Base-by-base conservation (phyloP, 805 yeast genomes). In the Diddensiella transvaalensis region DNA sequence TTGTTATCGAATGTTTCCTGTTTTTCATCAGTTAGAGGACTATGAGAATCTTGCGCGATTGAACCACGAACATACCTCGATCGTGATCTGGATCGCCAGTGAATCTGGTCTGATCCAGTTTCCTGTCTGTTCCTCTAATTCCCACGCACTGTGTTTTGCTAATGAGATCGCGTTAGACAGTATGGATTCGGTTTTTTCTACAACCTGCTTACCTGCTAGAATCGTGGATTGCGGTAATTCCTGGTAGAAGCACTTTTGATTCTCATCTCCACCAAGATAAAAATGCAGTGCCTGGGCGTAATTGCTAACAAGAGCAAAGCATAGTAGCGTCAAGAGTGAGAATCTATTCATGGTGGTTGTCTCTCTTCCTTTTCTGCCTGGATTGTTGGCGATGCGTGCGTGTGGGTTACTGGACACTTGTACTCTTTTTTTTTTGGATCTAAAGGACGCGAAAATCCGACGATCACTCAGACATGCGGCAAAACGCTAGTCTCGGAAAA, bases 1-100 rank as follows among this genome's bases (percentile, higher is more conserved):
- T 85, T 78, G 62, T 82, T 80, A 68, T 88, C 96, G 60, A 90
- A 90, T 2, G 85, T 78, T 67, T 86, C 93, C 61, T 72, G 62
- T 4, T 64, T 62, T 2, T 57, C 19, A 56, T 35, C 4, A 53
- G 48, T 5, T 22, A 15, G 15, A 11, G 10, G 15, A 11, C 8
- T 13, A 13, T 13, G 32, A 10, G 32, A 10, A 29, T 13, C 10
- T 13, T 10, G 11, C 32, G 13, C 32, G 10, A 29, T 10, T 10
- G 13, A 29, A 29, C 10, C 13, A 29, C 32, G 13, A 32, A 73
- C 33, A 33, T 63, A 73, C 79, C 53, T 83, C 88, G 48, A 86
- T 85, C 1, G 88, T 80, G 62, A 85, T 77, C 58, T 77, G 81
- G 46, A 87, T 71, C 44, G 73, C 77, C 60, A 87, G 66, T 44